A percentile compares a stretch with the other conserved stretches of the same genome.
Conservation (phyloP, 2,329 filamentous ascomycete genomes). For the Hypoxylon sp. region DNA sequence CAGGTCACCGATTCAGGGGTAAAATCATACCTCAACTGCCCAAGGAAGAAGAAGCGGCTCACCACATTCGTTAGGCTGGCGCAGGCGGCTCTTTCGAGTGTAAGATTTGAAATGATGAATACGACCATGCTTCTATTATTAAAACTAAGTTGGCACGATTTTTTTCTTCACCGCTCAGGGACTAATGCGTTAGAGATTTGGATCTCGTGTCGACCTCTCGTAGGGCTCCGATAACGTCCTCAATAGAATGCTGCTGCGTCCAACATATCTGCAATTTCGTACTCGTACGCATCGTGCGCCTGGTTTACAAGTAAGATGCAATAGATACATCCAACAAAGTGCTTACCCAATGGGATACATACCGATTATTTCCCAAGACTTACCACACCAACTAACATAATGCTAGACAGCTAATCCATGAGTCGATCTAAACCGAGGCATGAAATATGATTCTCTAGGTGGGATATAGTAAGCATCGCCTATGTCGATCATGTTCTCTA, state of each 20-base stretch:
- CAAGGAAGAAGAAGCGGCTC: constrained; percentile 32
- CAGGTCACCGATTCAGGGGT: constrained; percentile 26
- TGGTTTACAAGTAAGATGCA: background rate
- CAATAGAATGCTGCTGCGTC: background rate
- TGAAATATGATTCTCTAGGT: constrained; percentile 22
- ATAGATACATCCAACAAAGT: background rate
- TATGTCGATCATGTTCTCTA: constrained; percentile 16
- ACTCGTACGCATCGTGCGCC: background rate
- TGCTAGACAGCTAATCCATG: constrained; percentile 34
- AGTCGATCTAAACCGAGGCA: constrained; percentile 30
- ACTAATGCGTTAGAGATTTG: background rate
- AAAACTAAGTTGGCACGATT: constrained; percentile 16
- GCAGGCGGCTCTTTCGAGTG: constrained; percentile 33
- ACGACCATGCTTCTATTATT: constrained; percentile 38
- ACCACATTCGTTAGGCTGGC: constrained; percentile 16
- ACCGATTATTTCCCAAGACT: constrained; percentile 27
- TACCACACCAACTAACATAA: constrained; percentile 18
- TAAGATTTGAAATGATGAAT: constrained; percentile 34
- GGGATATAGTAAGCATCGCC: constrained; percentile 12
- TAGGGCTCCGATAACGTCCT: background rate
- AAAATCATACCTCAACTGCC: constrained; percentile 20
- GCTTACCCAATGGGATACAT: constrained; percentile 27
- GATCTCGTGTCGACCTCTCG: background rate
- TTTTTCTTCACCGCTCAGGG: constrained; percentile 23
- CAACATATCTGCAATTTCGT: background rate